A percentile compares a stretch with the other conserved stretches of the same genome.
Conservation (phyloP, 1,139 yeast genomes). For the Zygosaccharomyces sapae region DNA sequence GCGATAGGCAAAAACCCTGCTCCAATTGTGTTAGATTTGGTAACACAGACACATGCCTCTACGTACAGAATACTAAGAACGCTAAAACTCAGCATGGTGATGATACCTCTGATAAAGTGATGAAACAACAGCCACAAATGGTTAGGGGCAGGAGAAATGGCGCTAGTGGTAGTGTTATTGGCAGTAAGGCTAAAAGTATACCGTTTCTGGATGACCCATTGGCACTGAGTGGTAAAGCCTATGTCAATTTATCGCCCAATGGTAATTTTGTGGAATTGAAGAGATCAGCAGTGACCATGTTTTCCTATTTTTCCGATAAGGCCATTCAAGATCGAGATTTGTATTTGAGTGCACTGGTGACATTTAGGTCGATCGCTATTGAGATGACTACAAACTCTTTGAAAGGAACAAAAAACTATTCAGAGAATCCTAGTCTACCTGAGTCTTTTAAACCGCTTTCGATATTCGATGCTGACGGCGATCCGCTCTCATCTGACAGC, state of each 20-base stretch:
- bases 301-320: slow-evolving; percentile 25
- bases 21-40: slow-evolving; percentile 31
- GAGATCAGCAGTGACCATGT: slow-evolving; percentile 29
- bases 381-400: slow-evolving; percentile 21
- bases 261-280: slow-evolving; percentile 27
- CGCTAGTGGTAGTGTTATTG: not conserved
- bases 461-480: slow-evolving; percentile 25
- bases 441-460: slow-evolving; percentile 26
- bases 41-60: slow-evolving; percentile 28
- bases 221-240: slow-evolving; percentile 4
- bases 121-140: not conserved
- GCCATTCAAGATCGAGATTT: slow-evolving; percentile 31
- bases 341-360: slow-evolving; percentile 23
- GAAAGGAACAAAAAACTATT: slow-evolving; percentile 12
- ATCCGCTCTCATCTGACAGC: slow-evolving; percentile 15
- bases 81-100: not conserved
- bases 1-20: slow-evolving; percentile 38
- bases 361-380: slow-evolving; percentile 26
- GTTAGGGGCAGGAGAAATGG: not conserved
- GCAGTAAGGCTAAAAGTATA: not conserved
- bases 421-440: slow-evolving; percentile 22
- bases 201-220: not conserved
- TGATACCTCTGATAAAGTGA: not conserved
- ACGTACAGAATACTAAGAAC: slow-evolving; percentile 7
- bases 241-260: slow-evolving; percentile 27